These are phyloP conservation scores for Plenodomus biglobosus DNA, from an alignment of 2,329 filamentous ascomycete species.

Conservation along the genomic window DNA sequence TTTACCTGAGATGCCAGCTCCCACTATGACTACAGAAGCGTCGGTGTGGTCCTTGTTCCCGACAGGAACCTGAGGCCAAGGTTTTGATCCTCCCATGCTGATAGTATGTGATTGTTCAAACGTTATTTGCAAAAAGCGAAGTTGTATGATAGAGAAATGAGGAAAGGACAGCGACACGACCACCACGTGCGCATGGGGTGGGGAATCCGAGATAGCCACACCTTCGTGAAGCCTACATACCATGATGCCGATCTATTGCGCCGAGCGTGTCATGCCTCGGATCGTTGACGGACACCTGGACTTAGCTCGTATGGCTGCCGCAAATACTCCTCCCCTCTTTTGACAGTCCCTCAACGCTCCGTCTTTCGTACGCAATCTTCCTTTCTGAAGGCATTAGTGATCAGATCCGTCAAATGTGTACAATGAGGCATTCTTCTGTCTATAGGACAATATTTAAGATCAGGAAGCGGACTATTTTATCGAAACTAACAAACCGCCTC, in stretches of 20 bases:
- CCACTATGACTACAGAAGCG: slow-evolving; percentile 60
- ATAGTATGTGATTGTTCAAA: background rate
- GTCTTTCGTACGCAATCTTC: no score
- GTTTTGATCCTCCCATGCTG: slow-evolving; percentile 44
- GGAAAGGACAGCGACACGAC: background rate
- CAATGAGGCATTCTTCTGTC: no score
- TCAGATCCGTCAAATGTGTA: no score
- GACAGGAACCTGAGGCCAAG: slow-evolving; percentile 50
- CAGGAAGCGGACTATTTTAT: no score
- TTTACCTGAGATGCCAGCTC: slow-evolving; percentile 58
- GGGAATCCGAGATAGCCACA: background rate
- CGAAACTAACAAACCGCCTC: no score
- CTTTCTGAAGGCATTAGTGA: no score
- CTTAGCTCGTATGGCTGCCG: no score
- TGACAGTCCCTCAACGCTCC: background rate
- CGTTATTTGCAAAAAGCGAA: background rate
- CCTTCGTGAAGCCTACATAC: background rate
- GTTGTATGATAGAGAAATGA: background rate
- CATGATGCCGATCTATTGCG: background rate
- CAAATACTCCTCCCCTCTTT: background rate
- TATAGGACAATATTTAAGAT: no score
- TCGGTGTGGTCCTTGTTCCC: slow-evolving; percentile 56
- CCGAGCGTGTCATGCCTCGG: background rate
- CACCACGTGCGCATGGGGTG: background rate
- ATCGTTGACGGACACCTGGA: no score